A percentile compares a stretch with the other conserved stretches of the same genome.
These are phyloP conservation scores for Dothideomycetidae sp. DNA, from an alignment of 2,329 filamentous ascomycete genomes.

Conservation along the genomic window DNA sequence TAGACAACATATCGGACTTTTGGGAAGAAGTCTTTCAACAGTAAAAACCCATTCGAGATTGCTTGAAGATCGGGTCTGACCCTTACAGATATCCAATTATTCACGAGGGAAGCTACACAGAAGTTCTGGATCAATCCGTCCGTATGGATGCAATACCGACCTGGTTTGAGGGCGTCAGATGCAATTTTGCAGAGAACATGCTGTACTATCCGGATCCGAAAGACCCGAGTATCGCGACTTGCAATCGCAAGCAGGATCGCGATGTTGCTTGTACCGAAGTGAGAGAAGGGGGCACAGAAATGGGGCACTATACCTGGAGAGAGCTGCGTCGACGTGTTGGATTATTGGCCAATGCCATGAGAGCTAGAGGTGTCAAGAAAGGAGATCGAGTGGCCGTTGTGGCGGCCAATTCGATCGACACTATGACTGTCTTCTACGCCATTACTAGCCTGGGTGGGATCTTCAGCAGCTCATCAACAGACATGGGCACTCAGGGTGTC, in stretches of 20 bases:
- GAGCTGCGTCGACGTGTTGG: conserved; percentile 48
- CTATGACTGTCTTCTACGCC: conserved; percentile 56
- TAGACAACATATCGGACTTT: conserved; percentile 47
- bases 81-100: conserved; percentile 48
- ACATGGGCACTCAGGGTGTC: conserved; percentile 70
- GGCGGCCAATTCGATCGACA: conserved; percentile 60
- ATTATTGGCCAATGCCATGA: conserved; percentile 50
- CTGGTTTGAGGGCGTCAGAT: conserved; percentile 60
- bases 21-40: conserved; percentile 50
- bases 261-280: conserved; percentile 60
- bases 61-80: too few species aligned
- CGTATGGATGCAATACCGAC: conserved; percentile 59
- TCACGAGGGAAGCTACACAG: conserved; percentile 39
- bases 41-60: too few species aligned
- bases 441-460: conserved; percentile 56
- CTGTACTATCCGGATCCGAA: conserved; percentile 42
- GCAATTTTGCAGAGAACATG: conserved; percentile 73
- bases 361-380: conserved; percentile 47
- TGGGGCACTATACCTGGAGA: conserved; percentile 48
- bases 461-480: conserved; percentile 63
- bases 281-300: conserved; percentile 47
- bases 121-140: conserved; percentile 52
- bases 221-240: conserved; percentile 35
- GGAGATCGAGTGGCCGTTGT: conserved; percentile 67
- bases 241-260: conserved; percentile 51